Percentiles rank a stretch among this genome's conserved stretches.
These are phyloP conservation scores for Medicago ruthenica DNA, from an alignment of 306 rosid species.

Conservation along the genomic window DNA sequence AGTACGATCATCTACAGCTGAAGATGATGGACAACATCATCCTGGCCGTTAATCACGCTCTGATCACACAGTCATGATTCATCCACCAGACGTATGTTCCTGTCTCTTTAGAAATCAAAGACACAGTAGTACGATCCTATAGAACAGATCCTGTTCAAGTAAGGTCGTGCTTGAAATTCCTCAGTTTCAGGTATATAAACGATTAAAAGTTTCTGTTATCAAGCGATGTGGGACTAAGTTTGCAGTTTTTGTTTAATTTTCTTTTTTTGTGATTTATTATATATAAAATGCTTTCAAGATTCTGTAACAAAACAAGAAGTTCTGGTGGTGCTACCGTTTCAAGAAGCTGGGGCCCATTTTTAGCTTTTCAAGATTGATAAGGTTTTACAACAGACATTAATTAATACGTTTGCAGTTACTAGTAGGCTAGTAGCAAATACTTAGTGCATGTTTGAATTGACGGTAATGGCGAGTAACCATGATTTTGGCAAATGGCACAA, in stretches of 20 bases:
- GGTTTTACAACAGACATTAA: background rate
- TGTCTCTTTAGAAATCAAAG: slow-evolving; percentile 30
- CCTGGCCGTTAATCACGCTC: slow-evolving; percentile 30
- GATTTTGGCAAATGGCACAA: too few relatives aligned
- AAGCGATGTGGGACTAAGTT: background rate
- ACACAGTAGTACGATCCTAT: too few relatives aligned
- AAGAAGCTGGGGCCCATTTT: background rate
- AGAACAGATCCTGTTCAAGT: too few relatives aligned
- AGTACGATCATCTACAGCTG: background rate
- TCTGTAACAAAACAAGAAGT: background rate
- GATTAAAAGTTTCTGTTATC: fast-evolving
- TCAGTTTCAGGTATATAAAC: background rate
- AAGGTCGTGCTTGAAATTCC: background rate
- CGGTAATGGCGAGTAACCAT: too few relatives aligned
- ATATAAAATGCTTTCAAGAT: background rate
- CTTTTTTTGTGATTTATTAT: background rate
- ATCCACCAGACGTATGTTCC: slow-evolving; percentile 33
- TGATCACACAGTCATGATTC: slow-evolving; percentile 9
- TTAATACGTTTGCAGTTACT: background rate
- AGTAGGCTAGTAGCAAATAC: background rate
- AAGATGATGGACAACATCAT: fast-evolving
- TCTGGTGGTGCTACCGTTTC: background rate
- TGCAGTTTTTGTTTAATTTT: background rate
- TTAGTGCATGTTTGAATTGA: too few relatives aligned
- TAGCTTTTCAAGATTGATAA: background rate